Conservation (phyloP, 345 rosid species). For the Euphorbia lathyris region DNA sequence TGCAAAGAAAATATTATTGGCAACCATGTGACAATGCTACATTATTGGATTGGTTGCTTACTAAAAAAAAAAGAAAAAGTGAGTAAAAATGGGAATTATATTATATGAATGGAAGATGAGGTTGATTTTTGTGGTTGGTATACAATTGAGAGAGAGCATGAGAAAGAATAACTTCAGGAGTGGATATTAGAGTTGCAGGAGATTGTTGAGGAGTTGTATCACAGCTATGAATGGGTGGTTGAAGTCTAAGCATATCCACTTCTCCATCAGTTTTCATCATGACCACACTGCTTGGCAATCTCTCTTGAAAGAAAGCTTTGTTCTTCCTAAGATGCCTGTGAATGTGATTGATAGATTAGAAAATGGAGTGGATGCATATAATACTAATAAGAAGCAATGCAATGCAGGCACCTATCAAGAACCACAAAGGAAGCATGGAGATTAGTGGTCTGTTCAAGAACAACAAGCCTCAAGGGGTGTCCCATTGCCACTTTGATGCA, state of each 20-base stretch:
- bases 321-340: slow-evolving; percentile 29
- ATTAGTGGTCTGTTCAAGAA: slow-evolving; percentile 32
- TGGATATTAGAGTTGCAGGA: slow-evolving; percentile 14
- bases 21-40: no score
- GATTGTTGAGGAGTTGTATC: slow-evolving; percentile 18
- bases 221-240: not conserved
- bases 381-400: no score
- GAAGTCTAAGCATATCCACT: slow-evolving; percentile 28
- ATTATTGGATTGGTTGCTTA: no score
- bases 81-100: no score
- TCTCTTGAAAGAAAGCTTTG: slow-evolving; percentile 33
- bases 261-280: slow-evolving; percentile 35
- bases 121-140: not conserved
- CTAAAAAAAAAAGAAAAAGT: no score
- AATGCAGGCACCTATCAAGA: slow-evolving; percentile 39
- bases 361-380: no score
- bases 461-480: slow-evolving; percentile 33
- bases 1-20: no score
- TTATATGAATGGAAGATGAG: no score
- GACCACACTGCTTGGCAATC: slow-evolving; percentile 32
- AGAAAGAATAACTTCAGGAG: slow-evolving; percentile 28
- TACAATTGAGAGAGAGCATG: slow-evolving; percentile 14
- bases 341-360: no score
- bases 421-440: slow-evolving; percentile 37
- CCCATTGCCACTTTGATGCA: slow-evolving; percentile 34